These are phyloP conservation scores for Collybia mongolica DNA, from an alignment of 768 basidiomycete species.

Conservation along the genomic window DNA sequence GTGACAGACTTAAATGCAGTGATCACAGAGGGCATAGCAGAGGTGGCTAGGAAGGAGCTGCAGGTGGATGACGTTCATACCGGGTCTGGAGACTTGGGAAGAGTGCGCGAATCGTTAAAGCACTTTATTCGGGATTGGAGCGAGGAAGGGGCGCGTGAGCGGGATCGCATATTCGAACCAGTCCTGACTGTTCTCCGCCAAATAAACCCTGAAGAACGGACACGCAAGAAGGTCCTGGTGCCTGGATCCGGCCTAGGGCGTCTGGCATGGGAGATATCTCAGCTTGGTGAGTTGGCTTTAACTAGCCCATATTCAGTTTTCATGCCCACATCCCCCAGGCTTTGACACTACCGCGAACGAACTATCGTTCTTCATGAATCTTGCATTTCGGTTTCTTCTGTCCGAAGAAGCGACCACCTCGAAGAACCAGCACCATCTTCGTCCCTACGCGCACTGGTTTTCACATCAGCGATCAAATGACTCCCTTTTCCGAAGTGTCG, in stretches of 20 bases:
- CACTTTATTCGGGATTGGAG: conserved; percentile 77
- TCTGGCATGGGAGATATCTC: conserved; percentile 67
- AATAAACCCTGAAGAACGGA: conserved; percentile 26
- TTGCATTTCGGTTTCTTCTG: conserved; percentile 58
- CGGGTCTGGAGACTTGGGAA: conserved; percentile 37
- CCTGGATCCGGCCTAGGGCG: conserved; percentile 66
- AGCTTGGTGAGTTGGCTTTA: conserved; percentile 41
- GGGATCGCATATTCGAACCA: conserved; percentile 53
- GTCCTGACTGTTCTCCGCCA: conserved; percentile 47
- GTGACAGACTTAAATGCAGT: conserved; percentile 37
- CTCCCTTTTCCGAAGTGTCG: conserved; percentile 48
- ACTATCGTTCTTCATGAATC: conserved; percentile 63
- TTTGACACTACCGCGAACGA: conserved; percentile 63
- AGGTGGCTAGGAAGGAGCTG: conserved; percentile 30
- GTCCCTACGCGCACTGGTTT: conserved; percentile 68
- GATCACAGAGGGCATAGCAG: conserved; percentile 39
- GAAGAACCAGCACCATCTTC: conserved; percentile 47
- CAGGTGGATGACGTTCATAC: conserved; percentile 10
- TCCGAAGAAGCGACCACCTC: conserved; percentile 41
- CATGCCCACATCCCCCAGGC: conserved; percentile 27
- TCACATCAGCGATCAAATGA: conserved; percentile 59
- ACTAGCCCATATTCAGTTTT: neutral
- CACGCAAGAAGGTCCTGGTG: conserved; percentile 46
- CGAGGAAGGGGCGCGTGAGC: conserved; percentile 50
- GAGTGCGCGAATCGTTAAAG: conserved; percentile 59